A percentile compares a stretch with the other conserved stretches of the same genome.
Evolutionary conservation across 805 yeast species (phyloP).

Genomic region (Kodamaea laetipori): DNA sequence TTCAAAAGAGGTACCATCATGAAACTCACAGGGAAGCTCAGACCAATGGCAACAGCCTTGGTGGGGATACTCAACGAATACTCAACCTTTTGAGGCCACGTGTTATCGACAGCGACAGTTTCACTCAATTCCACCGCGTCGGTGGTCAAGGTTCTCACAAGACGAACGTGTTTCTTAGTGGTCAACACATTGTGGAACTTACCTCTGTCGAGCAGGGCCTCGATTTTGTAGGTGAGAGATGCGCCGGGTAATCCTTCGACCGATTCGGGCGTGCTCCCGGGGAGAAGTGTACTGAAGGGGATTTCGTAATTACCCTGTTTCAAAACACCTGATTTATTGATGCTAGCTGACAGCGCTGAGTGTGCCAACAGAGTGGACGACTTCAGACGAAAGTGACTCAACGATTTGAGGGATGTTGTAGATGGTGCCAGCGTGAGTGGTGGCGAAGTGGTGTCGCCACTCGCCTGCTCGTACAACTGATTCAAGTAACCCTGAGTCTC

Average conservation of each 20-base stretch:
- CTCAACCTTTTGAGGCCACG: slow-evolving; percentile 94
- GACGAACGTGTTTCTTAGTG: slow-evolving; percentile 71
- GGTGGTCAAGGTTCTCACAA: slow-evolving; percentile 82
- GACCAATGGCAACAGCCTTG: slow-evolving; percentile 88
- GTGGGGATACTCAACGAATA: slow-evolving; percentile 84
- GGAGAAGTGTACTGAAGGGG: slow-evolving; percentile 82
- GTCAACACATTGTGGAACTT: slow-evolving; percentile 66
- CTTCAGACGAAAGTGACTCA: slow-evolving; percentile 23
- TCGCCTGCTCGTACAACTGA: slow-evolving; percentile 32
- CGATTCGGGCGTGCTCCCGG: slow-evolving; percentile 84
- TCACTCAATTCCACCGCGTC: slow-evolving; percentile 88
- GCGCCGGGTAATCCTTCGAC: slow-evolving; percentile 89
- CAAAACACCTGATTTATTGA: slow-evolving; percentile 38
- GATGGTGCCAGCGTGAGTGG: slow-evolving; percentile 13
- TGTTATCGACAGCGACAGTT: slow-evolving; percentile 89
- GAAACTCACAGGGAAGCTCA: slow-evolving; percentile 68
- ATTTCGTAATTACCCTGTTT: slow-evolving; percentile 83
- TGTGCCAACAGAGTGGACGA: slow-evolving; percentile 34
- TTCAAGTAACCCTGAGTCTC: slow-evolving; percentile 50
- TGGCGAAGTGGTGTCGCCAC: slow-evolving; percentile 33
- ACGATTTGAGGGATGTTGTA: slow-evolving; percentile 23
- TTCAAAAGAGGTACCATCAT: slow-evolving; percentile 77
- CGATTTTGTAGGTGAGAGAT: slow-evolving; percentile 67
- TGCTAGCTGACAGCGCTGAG: slow-evolving; percentile 10
- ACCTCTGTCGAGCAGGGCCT: slow-evolving; percentile 82